Conservation (phyloP, 129 eudicot genomes). For the Daucus carota region DH1_v3.0 NC_030386.2:33413501-33414000, state of each 20-base stretch:
- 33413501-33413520: not conserved
- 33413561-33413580: conserved; percentile 46
- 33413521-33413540: conserved; percentile 19
- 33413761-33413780: conserved; percentile 25
- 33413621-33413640: conserved; percentile 42
- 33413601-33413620: conserved; percentile 60
- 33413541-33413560: conserved; percentile 42
- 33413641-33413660: conserved; percentile 34
- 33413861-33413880: no score
- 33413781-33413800: no score
- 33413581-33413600: conserved; percentile 97
- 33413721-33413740: conserved; percentile 58
- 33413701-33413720: conserved; percentile 44
- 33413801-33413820: no score
- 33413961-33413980: not conserved
- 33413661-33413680: conserved; percentile 59
- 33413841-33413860: no score
- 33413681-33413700: conserved; percentile 70
- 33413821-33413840: no score
- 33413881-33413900: no score
- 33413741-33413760: conserved; percentile 41
- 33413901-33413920: no score
- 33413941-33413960: no score
- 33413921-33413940: no score
- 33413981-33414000: not conserved